Evolutionary conservation across 106 monocot genomes (phyloP).

Genomic region (Allium fistulosum): DNA sequence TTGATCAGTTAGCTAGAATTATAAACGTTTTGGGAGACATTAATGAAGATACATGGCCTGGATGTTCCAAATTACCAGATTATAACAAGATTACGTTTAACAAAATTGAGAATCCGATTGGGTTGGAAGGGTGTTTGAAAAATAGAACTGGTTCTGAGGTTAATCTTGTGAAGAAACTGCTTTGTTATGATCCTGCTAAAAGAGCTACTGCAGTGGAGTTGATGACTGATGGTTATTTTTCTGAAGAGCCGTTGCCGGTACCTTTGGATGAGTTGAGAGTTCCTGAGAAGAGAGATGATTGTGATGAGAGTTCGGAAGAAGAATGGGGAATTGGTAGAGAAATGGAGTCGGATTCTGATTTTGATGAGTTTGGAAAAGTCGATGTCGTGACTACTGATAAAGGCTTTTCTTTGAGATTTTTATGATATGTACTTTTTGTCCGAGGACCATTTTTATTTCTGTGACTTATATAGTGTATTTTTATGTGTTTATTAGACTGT

Average conservation of each 20-base stretch:
- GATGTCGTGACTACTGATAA: constrained; percentile 50
- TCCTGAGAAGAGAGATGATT: constrained; percentile 33
- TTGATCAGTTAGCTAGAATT: constrained; percentile 76
- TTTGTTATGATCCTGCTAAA: constrained; percentile 52
- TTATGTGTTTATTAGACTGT: too few relatives aligned
- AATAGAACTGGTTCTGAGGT: constrained; percentile 43
- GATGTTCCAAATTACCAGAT: constrained; percentile 71
- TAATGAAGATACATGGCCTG: constrained; percentile 54
- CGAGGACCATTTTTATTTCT: too few relatives aligned
- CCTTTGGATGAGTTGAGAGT: constrained; percentile 48
- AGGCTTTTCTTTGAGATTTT: constrained; percentile 42
- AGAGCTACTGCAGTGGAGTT: constrained; percentile 57
- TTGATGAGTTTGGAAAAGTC: constrained; percentile 58
- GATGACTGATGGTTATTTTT: constrained; percentile 59
- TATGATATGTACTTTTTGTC: constrained; percentile 5
- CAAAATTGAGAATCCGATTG: constrained; percentile 57
- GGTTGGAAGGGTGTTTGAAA: constrained; percentile 48
- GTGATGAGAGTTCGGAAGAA: constrained; percentile 39
- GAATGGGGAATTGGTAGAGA: constrained; percentile 37
- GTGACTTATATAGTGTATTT: too few relatives aligned
- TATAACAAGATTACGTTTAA: constrained; percentile 66
- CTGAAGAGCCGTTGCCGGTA: constrained; percentile 54
- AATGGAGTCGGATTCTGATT: constrained; percentile 45
- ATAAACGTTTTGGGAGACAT: constrained; percentile 69
- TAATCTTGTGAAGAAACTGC: constrained; percentile 36